Evolutionary conservation across 345 rosid genomes (phyloP), one percentile per base, ranked within the genome.

Genomic region (Abelmoschus esculentus): DNA sequence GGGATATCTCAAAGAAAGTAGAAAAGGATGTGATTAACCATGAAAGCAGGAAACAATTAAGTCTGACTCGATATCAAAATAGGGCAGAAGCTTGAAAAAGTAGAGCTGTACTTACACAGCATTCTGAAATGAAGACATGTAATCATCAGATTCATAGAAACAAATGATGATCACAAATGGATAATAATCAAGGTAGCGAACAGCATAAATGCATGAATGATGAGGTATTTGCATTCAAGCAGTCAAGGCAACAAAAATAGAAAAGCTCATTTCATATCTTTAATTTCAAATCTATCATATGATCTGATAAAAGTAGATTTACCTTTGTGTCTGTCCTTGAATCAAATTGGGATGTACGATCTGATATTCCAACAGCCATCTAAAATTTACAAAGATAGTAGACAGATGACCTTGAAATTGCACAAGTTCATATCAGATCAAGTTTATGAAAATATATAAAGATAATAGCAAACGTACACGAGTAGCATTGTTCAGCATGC

Each of bases 301-400:
- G 31, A 44, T 46, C 53, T 57, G 14, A 50, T 15, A 47, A 40
- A 26, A 34, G 59, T 29, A 38, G 34, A 61, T 61, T 56, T 69
- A 91, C 98, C 97, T 90, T 93, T 80, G 77, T 71, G 82, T 90
- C 97, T 65, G 86, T 79, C 75, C 91, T 86, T 61, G 74, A 75
- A 77, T 87, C 96, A 44, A 78, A 80, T 36, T 84, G 90, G 79
- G 87, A 87, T 15, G 81, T 75, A 42, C 87, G 84, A 74, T 90
- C 96, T 71, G 91, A 89, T 84, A 93, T 90, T 54, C 93, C 97
- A n/a, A 82, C 92, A 0, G 95, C 98, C 98, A 93, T 89, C 98
- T 93, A 81, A 75, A 67, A 14, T 61, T 76, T 65, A 44, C 61
- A 69, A 49, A 64, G n/a, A 14, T 9, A 18, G 62, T 36, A 78